phyloP scores from a whole-genome alignment of 2,329 filamentous ascomycete species.

The Phaeosphaeria sp. region DNA sequence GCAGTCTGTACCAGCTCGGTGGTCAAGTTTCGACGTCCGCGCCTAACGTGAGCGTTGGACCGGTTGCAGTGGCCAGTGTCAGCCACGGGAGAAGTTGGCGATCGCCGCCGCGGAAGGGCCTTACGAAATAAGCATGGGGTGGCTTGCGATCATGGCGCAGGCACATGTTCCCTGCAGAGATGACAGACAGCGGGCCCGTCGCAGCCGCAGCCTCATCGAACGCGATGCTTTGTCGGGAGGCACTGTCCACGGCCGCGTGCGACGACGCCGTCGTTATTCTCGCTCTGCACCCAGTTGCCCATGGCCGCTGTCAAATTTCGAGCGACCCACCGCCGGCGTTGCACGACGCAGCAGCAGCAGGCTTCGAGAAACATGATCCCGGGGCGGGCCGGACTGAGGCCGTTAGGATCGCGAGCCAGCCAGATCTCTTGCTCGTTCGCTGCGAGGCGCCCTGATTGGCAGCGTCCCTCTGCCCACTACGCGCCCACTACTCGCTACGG shows the following conservation, averaged over 20 bases:
- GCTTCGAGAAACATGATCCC: conserved; percentile 49
- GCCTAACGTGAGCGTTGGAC: conserved; percentile 15
- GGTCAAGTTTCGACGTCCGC: conserved; percentile 11
- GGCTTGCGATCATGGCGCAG: conserved; percentile 39
- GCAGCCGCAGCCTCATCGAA: conserved; percentile 39
- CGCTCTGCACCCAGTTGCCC: conserved; percentile 18
- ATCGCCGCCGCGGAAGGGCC: conserved; percentile 40
- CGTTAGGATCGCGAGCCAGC: conserved; percentile 42
- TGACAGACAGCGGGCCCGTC: conserved; percentile 22
- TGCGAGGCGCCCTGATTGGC: conserved; percentile 26
- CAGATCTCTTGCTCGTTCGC: conserved; percentile 44
- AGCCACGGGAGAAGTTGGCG: conserved; percentile 37
- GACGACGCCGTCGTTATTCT: conserved; percentile 3
- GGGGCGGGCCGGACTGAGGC: conserved; percentile 49
- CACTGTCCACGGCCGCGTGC: conserved; percentile 19
- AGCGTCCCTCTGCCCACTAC: conserved; percentile 29
- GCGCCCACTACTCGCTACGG: conserved; percentile 37
- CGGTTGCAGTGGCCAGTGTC: conserved; percentile 27
- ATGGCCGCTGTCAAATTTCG: conserved; percentile 40
- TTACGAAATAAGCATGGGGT: conserved; percentile 27
- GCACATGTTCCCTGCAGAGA: conserved; percentile 41
- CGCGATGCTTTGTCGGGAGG: conserved; percentile 8
- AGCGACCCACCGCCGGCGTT: conserved; percentile 32
- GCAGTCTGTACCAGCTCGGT: conserved; percentile 20
- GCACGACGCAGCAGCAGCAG: conserved; percentile 37